phyloP scores from a whole-genome alignment of 179 eudicot genomes.

The Corrigiola litoralis region DNA sequence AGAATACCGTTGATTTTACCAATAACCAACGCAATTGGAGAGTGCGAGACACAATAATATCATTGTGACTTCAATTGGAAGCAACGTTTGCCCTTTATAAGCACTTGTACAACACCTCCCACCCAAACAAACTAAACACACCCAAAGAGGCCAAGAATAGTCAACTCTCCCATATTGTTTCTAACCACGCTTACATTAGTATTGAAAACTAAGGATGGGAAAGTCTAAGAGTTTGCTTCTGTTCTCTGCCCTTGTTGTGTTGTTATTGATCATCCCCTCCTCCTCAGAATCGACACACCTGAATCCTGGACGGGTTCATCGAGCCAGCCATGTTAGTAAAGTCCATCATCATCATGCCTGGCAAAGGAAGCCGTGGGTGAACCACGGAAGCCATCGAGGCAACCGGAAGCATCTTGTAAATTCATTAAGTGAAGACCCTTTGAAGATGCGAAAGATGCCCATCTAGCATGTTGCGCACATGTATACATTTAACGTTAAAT shows the following conservation, averaged over 20 bases:
- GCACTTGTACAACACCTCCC: neutral
- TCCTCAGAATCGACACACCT: constrained; percentile 14
- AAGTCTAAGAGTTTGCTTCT: constrained; percentile 14
- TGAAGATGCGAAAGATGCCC: constrained; percentile 9
- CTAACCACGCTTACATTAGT: neutral
- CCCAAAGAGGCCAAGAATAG: neutral
- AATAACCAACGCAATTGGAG: neutral
- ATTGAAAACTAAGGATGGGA: constrained; percentile 6
- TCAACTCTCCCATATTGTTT: neutral
- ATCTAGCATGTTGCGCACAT: constrained; percentile 10
- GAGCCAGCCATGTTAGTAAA: neutral
- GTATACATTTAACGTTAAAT: neutral
- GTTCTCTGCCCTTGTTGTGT: constrained; percentile 9
- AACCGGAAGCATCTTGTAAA: constrained; percentile 24
- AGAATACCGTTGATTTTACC: neutral
- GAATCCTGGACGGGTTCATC: constrained; percentile 5
- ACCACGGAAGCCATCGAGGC: constrained; percentile 40
- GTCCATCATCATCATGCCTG: constrained; percentile 13
- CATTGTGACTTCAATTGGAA: constrained; percentile 8
- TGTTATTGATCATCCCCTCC: constrained; percentile 16
- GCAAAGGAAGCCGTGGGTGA: constrained; percentile 29
- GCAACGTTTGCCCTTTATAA: constrained; percentile 22
- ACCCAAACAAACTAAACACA: neutral
- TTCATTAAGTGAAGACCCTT: constrained; percentile 17
- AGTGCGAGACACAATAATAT: constrained; percentile 18